Percentiles rank a stretch among this genome's conserved stretches.
Evolutionary conservation across 352 stramenopile species (phyloP).

Genomic region (Pythium rhizo-oryzae): DNA sequence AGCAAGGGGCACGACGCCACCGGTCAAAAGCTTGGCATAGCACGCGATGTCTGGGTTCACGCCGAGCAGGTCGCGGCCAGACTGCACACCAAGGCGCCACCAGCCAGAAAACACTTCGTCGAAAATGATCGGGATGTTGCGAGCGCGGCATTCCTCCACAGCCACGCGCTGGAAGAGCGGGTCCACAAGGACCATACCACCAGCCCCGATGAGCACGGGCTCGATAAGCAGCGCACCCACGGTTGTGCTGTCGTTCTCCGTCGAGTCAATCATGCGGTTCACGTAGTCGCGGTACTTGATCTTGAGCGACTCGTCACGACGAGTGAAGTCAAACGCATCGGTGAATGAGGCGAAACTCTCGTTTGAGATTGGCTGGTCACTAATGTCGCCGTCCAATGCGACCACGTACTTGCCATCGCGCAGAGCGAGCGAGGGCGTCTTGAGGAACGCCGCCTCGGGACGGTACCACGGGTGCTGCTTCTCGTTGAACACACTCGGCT

Average conservation of each 20-base stretch:
- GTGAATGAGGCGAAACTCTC: slow-evolving; percentile 50
- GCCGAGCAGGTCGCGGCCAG: slow-evolving; percentile 79
- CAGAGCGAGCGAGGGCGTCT: slow-evolving; percentile 76
- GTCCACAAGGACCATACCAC: slow-evolving; percentile 92
- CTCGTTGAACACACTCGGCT: slow-evolving; percentile 91
- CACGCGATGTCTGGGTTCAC: slow-evolving; percentile 90
- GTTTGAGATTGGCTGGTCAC: slow-evolving; percentile 23
- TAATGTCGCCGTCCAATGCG: slow-evolving; percentile 53
- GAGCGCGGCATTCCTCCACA: slow-evolving; percentile 72
- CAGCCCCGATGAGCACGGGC: slow-evolving; percentile 87
- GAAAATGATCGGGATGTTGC: slow-evolving; percentile 90
- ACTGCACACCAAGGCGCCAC: slow-evolving; percentile 89
- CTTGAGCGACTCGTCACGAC: slow-evolving; percentile 40
- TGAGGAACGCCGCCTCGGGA: slow-evolving; percentile 78
- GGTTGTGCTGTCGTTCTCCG: slow-evolving; percentile 29
- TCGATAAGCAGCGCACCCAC: slow-evolving; percentile 88
- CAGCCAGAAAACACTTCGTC: slow-evolving; percentile 93
- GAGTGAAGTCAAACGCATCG: slow-evolving; percentile 54
- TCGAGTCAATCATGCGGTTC: slow-evolving; percentile 47
- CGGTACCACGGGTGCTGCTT: slow-evolving; percentile 94
- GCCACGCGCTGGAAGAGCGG: slow-evolving; percentile 92
- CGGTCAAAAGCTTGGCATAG: slow-evolving; percentile 93
- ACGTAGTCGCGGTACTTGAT: slow-evolving; percentile 70
- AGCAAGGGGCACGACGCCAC: slow-evolving; percentile 85
- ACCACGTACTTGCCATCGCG: slow-evolving; percentile 64